phyloP scores from a whole-genome alignment of 495 filamentous ascomycete species.

The Filosporella fistucella region DNA sequence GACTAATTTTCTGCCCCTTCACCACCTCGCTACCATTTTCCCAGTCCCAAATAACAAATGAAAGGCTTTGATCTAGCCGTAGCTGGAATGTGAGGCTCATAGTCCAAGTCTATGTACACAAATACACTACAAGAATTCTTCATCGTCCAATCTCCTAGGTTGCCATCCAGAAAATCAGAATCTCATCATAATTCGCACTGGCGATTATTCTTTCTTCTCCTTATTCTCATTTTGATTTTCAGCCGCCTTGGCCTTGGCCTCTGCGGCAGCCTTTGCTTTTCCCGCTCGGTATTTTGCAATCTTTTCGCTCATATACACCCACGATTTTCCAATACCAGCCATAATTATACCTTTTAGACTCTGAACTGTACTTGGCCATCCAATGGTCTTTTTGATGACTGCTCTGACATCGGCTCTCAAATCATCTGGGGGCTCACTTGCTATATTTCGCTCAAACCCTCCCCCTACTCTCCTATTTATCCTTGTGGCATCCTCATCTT shows the following conservation, averaged over 20 bases:
- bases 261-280: constrained; percentile 21
- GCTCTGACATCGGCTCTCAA: constrained; percentile 61
- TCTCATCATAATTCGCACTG: neutral
- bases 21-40: too few relatives aligned
- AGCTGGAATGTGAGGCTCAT: too few relatives aligned
- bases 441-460: constrained; percentile 81
- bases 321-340: constrained; percentile 60
- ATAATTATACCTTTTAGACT: constrained; percentile 77
- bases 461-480: constrained; percentile 74
- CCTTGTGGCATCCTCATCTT: constrained; percentile 61
- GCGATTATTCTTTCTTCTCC: neutral
- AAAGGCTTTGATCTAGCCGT: too few relatives aligned
- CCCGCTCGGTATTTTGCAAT: constrained; percentile 61
- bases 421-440: constrained; percentile 55
- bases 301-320: constrained; percentile 82
- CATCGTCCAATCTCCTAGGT: too few relatives aligned
- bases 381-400: constrained; percentile 80
- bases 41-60: too few relatives aligned
- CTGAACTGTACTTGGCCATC: constrained; percentile 85
- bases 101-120: too few relatives aligned
- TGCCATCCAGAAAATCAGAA: too few relatives aligned
- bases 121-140: too few relatives aligned
- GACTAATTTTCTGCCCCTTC: too few relatives aligned
- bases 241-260: constrained; percentile 17
- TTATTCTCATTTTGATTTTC: neutral